Evolutionary conservation across 164 flowering plant species (phyloP).

Genomic region (Houttuynia cordata): DNA sequence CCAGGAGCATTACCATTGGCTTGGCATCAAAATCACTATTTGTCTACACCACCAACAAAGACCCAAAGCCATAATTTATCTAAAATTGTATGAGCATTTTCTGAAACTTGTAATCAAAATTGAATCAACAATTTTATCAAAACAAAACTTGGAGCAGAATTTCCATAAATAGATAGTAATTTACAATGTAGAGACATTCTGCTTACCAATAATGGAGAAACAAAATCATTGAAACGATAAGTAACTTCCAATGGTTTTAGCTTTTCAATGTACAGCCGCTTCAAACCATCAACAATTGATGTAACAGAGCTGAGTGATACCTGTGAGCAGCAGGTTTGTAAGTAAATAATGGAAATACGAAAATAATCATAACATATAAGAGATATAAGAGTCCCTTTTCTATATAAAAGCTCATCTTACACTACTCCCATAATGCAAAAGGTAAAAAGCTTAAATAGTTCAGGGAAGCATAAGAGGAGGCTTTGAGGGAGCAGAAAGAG

Average conservation of each 20-base stretch:
- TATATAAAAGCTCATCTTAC: no score
- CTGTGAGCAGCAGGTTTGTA: conserved; percentile 10
- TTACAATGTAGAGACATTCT: neutral
- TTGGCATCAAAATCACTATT: conserved; percentile 95
- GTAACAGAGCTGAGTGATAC: conserved; percentile 61
- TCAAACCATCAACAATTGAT: conserved; percentile 88
- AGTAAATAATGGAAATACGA: no score
- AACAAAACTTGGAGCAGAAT: no score
- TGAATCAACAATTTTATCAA: no score
- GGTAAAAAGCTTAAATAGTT: no score
- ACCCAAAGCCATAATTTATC: neutral
- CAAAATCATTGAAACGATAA: conserved; percentile 88
- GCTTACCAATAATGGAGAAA: conserved; percentile 78
- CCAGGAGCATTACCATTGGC: conserved; percentile 99
- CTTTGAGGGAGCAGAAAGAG: no score
- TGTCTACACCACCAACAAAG: conserved; percentile 32
- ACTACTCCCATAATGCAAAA: no score
- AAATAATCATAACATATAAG: no score
- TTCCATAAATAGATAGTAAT: no score
- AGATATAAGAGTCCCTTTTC: no score
- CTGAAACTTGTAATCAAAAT: neutral
- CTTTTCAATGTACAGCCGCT: conserved; percentile 74
- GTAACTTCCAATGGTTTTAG: conserved; percentile 83
- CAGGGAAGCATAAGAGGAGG: no score
- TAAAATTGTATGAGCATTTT: neutral